Evolutionary conservation across 2,329 filamentous ascomycete genomes (phyloP), one percentile per base, ranked within the genome.

Genomic region (Botryosphaeria dothidea): DNA sequence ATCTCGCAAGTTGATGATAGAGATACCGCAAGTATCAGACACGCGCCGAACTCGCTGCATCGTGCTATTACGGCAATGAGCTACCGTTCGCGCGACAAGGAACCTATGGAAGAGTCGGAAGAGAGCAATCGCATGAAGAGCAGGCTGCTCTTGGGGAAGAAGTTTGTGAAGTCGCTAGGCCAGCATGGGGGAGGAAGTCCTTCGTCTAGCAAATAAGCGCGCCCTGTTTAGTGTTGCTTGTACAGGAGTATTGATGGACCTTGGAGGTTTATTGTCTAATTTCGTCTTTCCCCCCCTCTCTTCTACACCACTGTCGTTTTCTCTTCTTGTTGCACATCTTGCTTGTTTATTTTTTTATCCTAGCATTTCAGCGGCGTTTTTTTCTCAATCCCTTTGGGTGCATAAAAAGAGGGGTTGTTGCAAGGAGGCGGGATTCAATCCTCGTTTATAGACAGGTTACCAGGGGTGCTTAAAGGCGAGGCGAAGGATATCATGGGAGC

Each of bases 21-120:
- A 2, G 64, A 66, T 4, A 52, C 64, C 17, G 64, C 36, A 4
- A 75, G 73, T 29, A 69, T 77, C n/a, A 73, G 75, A 51, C 71
- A 73, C 56, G 56, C 21, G 38, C 64, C 76, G 43, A 73, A 72
- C 64, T 71, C 72, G 43, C 74, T 76, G 63, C 67, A 76, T n/a
- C 73, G 74, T 11, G 69, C 70, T 4, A 71, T 76, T 2, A 71
- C 71, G 15, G 72, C 72, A 1, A 74, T 75, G 66, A 64, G 66
- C 31, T 66, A 68, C 23, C 62, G 61, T 25, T 61, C 66, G 15
- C 41, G 67, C 4, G 63, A 63, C 19, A 56, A 62, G 21, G 61
- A 58, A 0, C 38, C n/a, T 45, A 25, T n/a, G 9, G 62, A 52
- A n/a, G 69, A 66, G 21, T 69, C 65, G n/a, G 68, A 68, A 46